Conservation (phyloP, 495 filamentous ascomycete species). For the Xylaria telfairii region DNA sequence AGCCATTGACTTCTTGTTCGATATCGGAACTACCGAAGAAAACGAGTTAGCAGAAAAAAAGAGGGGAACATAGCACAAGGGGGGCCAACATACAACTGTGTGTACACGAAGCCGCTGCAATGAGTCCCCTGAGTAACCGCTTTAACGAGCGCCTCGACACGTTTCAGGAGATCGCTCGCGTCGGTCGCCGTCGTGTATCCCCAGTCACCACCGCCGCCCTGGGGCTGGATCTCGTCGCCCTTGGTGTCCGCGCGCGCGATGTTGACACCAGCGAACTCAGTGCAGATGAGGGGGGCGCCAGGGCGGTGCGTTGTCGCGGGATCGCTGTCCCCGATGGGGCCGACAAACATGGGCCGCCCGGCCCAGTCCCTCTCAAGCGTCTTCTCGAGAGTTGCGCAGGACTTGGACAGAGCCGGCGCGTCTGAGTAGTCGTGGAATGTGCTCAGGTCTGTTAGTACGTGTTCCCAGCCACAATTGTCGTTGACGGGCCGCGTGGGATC, state of each 20-base stretch:
- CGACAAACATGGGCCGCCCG: slow-evolving; percentile 56
- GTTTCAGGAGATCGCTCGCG: slow-evolving; percentile 37
- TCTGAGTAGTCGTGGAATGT: slow-evolving; percentile 69
- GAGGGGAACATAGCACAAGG: background rate
- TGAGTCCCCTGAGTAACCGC: slow-evolving; percentile 37
- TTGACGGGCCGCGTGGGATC: slow-evolving; percentile 65
- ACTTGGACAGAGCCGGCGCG: slow-evolving; percentile 50
- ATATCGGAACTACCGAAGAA: slow-evolving; percentile 55
- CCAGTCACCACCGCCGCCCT: slow-evolving; percentile 39
- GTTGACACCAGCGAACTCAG: slow-evolving; percentile 66
- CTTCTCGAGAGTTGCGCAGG: slow-evolving; percentile 51
- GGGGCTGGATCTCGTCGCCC: slow-evolving; percentile 30
- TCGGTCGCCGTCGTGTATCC: slow-evolving; percentile 46
- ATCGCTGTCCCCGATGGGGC: slow-evolving; percentile 47
- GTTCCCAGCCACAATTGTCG: slow-evolving; percentile 71
- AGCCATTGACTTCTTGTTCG: slow-evolving; percentile 68
- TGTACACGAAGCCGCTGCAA: slow-evolving; percentile 43
- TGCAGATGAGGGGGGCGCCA: slow-evolving; percentile 62
- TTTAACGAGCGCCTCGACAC: slow-evolving; percentile 37
- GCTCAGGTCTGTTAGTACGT: slow-evolving; percentile 62
- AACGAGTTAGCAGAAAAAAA: slow-evolving; percentile 1
- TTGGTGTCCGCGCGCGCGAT: slow-evolving; percentile 50
- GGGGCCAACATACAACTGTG: slow-evolving; percentile 45
- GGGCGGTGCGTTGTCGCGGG: slow-evolving; percentile 50
- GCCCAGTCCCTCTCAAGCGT: slow-evolving; percentile 54